Conservation (phyloP, 805 yeast species). For the Candida vaughaniae region DNA sequence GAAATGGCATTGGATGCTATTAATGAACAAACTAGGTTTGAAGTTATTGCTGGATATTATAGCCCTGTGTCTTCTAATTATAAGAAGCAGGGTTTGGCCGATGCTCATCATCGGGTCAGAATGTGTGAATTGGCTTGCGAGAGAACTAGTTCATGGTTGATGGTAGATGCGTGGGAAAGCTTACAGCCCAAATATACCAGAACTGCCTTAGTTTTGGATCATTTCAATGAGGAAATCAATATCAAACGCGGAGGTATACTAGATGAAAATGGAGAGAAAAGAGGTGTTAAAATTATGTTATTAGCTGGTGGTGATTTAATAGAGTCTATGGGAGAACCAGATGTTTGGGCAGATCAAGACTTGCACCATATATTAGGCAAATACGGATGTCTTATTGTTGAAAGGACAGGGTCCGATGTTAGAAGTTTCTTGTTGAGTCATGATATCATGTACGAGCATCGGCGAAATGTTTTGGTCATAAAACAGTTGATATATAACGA, state of each 20-base stretch:
- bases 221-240: constrained; percentile 93
- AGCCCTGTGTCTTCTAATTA: constrained; percentile 94
- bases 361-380: constrained; percentile 92
- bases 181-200: constrained; percentile 87
- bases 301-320: constrained; percentile 97
- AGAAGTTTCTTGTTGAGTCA: constrained; percentile 88
- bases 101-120: constrained; percentile 84
- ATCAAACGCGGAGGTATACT: constrained; percentile 82
- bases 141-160: constrained; percentile 92
- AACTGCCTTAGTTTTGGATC: constrained; percentile 94
- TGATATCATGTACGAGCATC: constrained; percentile 96
- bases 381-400: constrained; percentile 95
- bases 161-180: constrained; percentile 99
- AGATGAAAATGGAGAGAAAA: constrained; percentile 39
- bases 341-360: constrained; percentile 97
- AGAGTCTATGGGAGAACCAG: constrained; percentile 99
- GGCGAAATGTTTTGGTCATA: constrained; percentile 89
- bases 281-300: constrained; percentile 93
- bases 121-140: constrained; percentile 99
- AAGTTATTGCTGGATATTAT: constrained; percentile 94
- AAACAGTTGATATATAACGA: constrained; percentile 96
- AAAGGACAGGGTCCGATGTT: constrained; percentile 95
- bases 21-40: constrained; percentile 87
- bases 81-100: constrained; percentile 89
- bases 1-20: constrained; percentile 98